Percentiles rank a stretch among this genome's conserved stretches.
These are phyloP conservation scores for Alloascoidea africana DNA, from an alignment of 805 yeast genomes.

Conservation along the genomic window DNA sequence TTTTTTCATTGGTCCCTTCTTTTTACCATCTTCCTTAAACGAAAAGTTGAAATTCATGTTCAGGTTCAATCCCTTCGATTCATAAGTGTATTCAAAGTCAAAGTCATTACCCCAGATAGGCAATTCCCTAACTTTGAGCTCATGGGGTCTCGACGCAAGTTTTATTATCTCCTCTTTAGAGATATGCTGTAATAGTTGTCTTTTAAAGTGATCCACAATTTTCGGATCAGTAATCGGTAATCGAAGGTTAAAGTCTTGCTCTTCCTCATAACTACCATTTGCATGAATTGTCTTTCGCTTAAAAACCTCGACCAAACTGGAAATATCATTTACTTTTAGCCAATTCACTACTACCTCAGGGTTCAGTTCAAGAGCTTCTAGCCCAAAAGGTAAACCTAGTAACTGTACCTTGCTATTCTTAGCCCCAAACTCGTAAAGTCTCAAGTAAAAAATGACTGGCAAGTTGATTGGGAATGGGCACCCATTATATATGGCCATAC, in stretches of 20 bases:
- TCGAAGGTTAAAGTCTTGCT: not conserved
- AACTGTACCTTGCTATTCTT: no score
- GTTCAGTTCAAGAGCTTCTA: not conserved
- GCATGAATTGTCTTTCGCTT: no score
- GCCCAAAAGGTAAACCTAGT: no score
- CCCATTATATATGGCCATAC: not conserved
- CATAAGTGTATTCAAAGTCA: slow-evolving; percentile 1
- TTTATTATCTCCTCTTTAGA: not conserved
- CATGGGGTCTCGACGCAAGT: not conserved
- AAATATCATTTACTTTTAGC: not conserved
- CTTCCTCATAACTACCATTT: not conserved
- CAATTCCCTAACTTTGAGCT: not conserved
- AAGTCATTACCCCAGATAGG: not conserved
- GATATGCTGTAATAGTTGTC: not conserved
- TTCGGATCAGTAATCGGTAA: not conserved
- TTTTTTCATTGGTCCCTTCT: not conserved
- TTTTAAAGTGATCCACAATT: not conserved
- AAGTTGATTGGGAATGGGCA: slow-evolving; percentile 1
- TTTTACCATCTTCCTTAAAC: not conserved
- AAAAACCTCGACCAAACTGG: not conserved
- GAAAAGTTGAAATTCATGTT: not conserved
- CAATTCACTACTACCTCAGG: slow-evolving; percentile 1
- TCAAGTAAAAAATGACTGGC: not conserved
- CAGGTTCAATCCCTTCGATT: not conserved
- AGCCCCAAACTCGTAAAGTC: not conserved